A percentile compares a stretch with the other conserved stretches of the same genome.
These are phyloP conservation scores for Handroanthus guayacan DNA, from an alignment of 257 asterid genomes.

Conservation along the genomic window DNA sequence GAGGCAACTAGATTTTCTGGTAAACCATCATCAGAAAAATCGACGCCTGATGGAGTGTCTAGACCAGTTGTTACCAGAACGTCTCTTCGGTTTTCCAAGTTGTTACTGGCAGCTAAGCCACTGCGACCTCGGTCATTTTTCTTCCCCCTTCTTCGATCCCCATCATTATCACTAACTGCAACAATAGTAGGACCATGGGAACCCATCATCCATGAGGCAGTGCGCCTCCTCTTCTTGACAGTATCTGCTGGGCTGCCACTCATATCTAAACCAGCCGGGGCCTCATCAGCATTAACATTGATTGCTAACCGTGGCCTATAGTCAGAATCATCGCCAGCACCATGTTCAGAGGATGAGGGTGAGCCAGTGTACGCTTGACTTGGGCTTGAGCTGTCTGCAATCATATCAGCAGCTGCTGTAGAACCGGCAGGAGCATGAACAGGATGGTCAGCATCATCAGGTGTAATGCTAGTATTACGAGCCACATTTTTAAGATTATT, in stretches of 20 bases:
- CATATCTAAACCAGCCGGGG: conserved; percentile 46
- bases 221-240: conserved; percentile 90
- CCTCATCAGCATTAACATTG: conserved; percentile 47
- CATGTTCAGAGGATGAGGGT: conserved; percentile 56
- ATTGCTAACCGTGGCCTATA: conserved; percentile 57
- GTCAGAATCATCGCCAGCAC: conserved; percentile 62
- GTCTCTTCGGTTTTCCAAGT: conserved; percentile 48
- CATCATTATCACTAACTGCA: conserved; percentile 54
- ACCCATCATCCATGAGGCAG: conserved; percentile 68
- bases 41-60: conserved; percentile 44
- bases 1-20: conserved; percentile 79
- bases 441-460: conserved; percentile 42
- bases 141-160: conserved; percentile 47
- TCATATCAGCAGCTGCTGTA: conserved; percentile 43
- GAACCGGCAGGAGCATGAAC: conserved; percentile 39
- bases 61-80: conserved; percentile 49
- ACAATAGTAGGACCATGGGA: conserved; percentile 58
- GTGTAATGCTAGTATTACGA: conserved; percentile 33
- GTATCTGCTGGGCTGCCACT: conserved; percentile 86
- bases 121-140: conserved; percentile 41
- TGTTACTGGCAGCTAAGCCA: conserved; percentile 37
- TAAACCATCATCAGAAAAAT: conserved; percentile 61
- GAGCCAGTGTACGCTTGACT: conserved; percentile 54
- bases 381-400: conserved; percentile 61
- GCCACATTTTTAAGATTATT: conserved; percentile 35